These are phyloP conservation scores for Lichtheimia ornata DNA, from an alignment of 371 early-diverging fungal genomes.

Conservation along the genomic window DNA sequence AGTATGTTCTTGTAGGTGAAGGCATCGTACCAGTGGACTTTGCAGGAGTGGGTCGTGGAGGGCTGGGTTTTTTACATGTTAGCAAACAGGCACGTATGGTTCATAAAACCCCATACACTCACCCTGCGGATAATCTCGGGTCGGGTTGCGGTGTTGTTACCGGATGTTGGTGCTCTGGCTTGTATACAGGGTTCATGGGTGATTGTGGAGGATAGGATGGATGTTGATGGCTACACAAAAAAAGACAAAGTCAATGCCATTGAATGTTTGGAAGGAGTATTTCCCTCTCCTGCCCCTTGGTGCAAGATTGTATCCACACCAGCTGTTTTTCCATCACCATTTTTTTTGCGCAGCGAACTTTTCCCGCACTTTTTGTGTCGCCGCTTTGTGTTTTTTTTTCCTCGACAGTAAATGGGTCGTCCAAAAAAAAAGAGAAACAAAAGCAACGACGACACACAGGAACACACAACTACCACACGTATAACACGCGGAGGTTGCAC, in stretches of 20 bases:
- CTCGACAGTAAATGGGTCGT: constrained; percentile 2
- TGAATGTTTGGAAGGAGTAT: background rate
- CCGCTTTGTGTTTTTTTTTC: background rate
- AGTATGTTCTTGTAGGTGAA: constrained; percentile 5
- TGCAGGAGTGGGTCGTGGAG: constrained; percentile 32
- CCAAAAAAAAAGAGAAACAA: constrained; percentile 3
- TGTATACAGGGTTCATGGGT: too few relatives aligned
- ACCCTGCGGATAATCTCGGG: constrained; percentile 44
- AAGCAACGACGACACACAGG: constrained; percentile 7
- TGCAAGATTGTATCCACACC: constrained; percentile 21
- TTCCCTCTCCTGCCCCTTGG: too few relatives aligned
- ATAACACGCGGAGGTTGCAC: constrained; percentile 2
- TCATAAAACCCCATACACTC: constrained; percentile 3
- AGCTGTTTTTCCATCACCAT: constrained; percentile 5
- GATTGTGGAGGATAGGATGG: background rate
- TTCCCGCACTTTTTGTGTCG: constrained; percentile 1
- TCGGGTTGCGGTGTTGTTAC: constrained; percentile 16
- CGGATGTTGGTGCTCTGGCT: too few relatives aligned
- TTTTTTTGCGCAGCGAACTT: constrained; percentile 2
- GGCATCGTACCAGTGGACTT: background rate
- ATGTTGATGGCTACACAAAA: constrained; percentile 19
- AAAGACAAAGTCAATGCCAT: background rate
- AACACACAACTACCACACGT: constrained; percentile 11
- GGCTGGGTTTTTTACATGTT: constrained; percentile 23
- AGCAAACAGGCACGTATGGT: background rate